Percentiles rank a stretch among this genome's conserved stretches.
phyloP scores from a whole-genome alignment of 345 rosid species.

The Euphorbia tirucalli region DNA sequence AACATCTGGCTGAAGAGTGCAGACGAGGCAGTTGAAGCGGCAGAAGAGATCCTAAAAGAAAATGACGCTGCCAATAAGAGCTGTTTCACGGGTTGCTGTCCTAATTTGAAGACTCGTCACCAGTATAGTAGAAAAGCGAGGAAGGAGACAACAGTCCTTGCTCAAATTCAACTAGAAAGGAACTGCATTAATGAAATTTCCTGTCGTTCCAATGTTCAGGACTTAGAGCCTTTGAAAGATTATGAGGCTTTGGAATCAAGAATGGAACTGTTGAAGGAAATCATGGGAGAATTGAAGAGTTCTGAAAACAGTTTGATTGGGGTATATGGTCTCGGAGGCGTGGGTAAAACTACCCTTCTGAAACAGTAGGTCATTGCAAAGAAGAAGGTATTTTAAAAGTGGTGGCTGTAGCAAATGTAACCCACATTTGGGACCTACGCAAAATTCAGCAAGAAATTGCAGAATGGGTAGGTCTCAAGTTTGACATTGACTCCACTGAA shows the following conservation, averaged over 20 bases:
- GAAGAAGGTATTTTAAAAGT: neutral
- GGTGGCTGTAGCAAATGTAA: conserved; percentile 1
- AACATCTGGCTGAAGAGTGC: neutral
- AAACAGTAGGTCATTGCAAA: conserved; percentile 6
- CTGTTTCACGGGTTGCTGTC: conserved; percentile 9
- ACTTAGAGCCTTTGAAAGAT: neutral
- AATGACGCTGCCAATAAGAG: neutral
- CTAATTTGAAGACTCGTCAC: neutral
- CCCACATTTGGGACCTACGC: neutral
- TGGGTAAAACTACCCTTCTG: conserved; percentile 16
- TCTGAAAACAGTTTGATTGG: neutral
- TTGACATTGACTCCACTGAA: neutral
- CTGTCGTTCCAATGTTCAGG: neutral
- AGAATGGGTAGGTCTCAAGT: conserved; percentile 6
- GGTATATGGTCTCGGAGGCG: conserved; percentile 14
- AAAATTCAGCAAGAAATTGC: conserved; percentile 18
- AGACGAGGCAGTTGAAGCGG: neutral
- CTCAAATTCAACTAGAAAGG: neutral
- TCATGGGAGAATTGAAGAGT: neutral
- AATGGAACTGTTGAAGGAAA: neutral
- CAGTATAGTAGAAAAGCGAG: neutral
- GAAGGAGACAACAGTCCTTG: neutral
- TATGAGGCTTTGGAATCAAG: conserved; percentile 19
- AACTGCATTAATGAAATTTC: neutral
- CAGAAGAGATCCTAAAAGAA: neutral